Evolutionary conservation across 2,329 filamentous ascomycete species (phyloP), one percentile per base, ranked within the genome.

Genomic region (Paecilomyces fulvus): DNA sequence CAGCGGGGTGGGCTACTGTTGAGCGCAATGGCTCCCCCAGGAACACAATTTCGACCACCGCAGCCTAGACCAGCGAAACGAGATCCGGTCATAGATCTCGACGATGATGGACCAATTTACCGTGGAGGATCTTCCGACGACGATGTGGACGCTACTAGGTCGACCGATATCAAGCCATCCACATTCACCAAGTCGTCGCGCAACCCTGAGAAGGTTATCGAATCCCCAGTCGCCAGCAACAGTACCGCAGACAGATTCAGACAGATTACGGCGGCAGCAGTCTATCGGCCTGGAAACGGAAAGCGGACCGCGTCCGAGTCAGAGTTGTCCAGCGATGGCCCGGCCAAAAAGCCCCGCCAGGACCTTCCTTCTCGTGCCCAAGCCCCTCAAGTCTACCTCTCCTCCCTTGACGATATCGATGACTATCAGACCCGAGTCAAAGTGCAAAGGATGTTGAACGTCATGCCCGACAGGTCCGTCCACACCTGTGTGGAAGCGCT

Each of bases 11-110:
- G 76, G 49, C 70, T 78, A 30, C 66, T 87, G 49, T 82, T 80
- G 21, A 84, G 78, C 59, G 74, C 83, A 49, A 87, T 95, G 77
- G 88, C 89, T 33, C 89, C 90, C 28, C 81, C 85, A 50, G 88
- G 90, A 6, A 95, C 90, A 0, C 72, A 79, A 9, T 92, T 88
- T 65, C 81, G 83, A 60, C 77, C 82, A 43, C 80, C 76, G 68
- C 71, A 54, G 69, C 71, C 69, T 14, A 69, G 72, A 21, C 75
- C 79, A 49, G 64, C 70, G 50, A 73, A 72, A 58, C 64, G 70
- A 63, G 63, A 68, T 51, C 68, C 73, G 43, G 68, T 70, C 55
- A 64, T 79, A 25, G 76, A 82, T 51, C 73, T 78, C 14, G 82
- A 79, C 5, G 81, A 83, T 53, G 80, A 82, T 49, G 78, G 77